A percentile compares a stretch with the other conserved stretches of the same genome.
These are phyloP conservation scores for Arachis hypogaea DNA, from an alignment of 306 rosid species.

Conservation along the genomic window DNA sequence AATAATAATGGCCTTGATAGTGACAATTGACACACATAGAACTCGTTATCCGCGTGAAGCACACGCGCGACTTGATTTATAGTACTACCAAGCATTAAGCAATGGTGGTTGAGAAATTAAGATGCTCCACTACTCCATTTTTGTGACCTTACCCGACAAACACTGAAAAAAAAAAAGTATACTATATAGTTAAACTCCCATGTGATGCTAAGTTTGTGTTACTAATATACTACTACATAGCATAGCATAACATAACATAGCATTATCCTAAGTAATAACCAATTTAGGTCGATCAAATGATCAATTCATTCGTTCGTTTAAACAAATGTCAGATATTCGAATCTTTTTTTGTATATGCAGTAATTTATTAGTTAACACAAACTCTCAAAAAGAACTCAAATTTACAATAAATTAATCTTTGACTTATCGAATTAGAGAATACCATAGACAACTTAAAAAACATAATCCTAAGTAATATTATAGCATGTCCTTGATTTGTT, in stretches of 20 bases:
- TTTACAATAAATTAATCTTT: no score
- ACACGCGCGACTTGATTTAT: background rate
- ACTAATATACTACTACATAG: no score
- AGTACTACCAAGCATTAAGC: no score
- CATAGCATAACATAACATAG: background rate
- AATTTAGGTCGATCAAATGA: no score
- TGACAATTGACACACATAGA: constrained; percentile 5
- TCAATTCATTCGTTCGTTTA: no score
- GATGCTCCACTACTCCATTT: constrained; percentile 2
- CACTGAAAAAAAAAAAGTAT: constrained; percentile 14
- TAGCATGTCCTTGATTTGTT: constrained; percentile 20
- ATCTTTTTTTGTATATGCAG: no score
- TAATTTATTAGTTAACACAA: no score
- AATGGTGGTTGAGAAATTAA: background rate
- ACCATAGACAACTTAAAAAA: no score
- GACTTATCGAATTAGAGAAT: no score
- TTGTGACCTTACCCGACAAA: constrained; percentile 32
- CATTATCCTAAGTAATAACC: no score
- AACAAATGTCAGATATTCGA: no score
- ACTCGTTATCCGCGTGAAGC: constrained; percentile 15
- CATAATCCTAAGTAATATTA: background rate
- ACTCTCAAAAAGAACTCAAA: no score
- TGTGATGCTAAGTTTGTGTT: background rate
- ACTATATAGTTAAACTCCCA: background rate
- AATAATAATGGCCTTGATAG: constrained; percentile 27